Conservation (phyloP, 2,329 filamentous ascomycete genomes). For the Diplodia sapinea region DNA sequence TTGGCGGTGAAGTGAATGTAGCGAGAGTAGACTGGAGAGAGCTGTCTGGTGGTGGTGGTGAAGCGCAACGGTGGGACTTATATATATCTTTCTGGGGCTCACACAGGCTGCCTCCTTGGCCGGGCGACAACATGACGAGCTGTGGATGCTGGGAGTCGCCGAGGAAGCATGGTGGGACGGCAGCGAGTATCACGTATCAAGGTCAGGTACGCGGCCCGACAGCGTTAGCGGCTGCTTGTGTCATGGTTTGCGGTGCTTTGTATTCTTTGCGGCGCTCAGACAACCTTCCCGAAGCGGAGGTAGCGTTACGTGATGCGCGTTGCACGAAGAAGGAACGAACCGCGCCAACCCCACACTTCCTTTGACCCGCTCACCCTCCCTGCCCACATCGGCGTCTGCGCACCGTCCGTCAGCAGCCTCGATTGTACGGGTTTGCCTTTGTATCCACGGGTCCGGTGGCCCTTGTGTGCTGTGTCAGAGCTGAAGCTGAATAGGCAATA, state of each 20-base stretch:
- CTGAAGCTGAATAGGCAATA: constrained; percentile 16
- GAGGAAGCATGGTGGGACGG: not conserved
- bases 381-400: not conserved
- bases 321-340: constrained; percentile 19
- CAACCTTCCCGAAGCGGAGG: constrained; percentile 15
- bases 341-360: constrained; percentile 14
- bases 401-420: not conserved
- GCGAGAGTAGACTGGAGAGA: constrained; percentile 10
- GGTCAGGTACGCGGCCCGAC: constrained; percentile 19
- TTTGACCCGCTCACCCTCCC: not conserved
- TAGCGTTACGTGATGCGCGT: constrained; percentile 10
- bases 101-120: not conserved
- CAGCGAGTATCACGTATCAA: not conserved
- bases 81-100: constrained; percentile 1
- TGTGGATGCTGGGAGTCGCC: constrained; percentile 1
- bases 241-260: not conserved
- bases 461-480: constrained; percentile 25
- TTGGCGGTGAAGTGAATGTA: not conserved
- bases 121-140: not conserved
- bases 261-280: constrained; percentile 21
- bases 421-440: too few relatives aligned
- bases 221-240: constrained; percentile 7
- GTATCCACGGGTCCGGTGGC: not conserved
- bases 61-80: not conserved
- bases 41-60: constrained; percentile 10